phyloP scores from a whole-genome alignment of 768 basidiomycete genomes.

The Cystofilobasidium bisporidii region DNA sequence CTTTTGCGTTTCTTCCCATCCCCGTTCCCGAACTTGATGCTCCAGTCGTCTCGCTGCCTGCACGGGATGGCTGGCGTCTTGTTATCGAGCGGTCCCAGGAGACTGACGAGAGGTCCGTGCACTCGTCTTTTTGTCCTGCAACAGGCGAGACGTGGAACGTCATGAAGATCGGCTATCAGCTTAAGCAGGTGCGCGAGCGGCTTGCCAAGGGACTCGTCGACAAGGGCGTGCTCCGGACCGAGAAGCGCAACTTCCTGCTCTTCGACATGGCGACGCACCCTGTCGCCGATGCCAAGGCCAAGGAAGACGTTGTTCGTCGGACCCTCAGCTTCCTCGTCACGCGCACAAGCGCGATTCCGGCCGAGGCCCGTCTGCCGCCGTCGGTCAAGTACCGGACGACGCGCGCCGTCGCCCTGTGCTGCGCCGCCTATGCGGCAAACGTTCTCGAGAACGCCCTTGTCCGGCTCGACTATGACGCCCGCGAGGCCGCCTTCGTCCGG shows the following conservation, averaged over 20 bases:
- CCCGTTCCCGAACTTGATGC: too few species aligned
- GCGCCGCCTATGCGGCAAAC: slow-evolving; percentile 85
- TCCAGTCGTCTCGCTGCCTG: too few species aligned
- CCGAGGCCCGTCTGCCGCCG: slow-evolving; percentile 53
- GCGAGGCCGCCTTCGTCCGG: slow-evolving; percentile 84
- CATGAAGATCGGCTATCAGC: slow-evolving; percentile 97
- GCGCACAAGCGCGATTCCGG: slow-evolving; percentile 69
- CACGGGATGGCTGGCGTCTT: too few species aligned
- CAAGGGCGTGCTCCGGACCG: slow-evolving; percentile 96
- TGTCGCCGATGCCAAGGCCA: slow-evolving; percentile 81
- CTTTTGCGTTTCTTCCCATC: too few species aligned
- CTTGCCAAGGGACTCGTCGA: slow-evolving; percentile 95
- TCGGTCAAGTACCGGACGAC: slow-evolving; percentile 68
- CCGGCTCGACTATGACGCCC: slow-evolving; percentile 77
- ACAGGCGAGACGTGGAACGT: slow-evolving; percentile 99
- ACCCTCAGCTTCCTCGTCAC: slow-evolving; percentile 68
- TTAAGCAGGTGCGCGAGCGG: slow-evolving; percentile 95
- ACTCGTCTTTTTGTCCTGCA: too few species aligned
- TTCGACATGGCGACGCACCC: slow-evolving; percentile 99
- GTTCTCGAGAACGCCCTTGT: slow-evolving; percentile 91
- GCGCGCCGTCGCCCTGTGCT: slow-evolving; percentile 75
- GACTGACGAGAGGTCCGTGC: too few species aligned
- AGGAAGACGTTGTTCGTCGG: slow-evolving; percentile 71
- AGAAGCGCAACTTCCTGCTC: slow-evolving; percentile 95
- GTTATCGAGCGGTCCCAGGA: too few species aligned